Base-by-base conservation (phyloP, 768 basidiomycete species). In the Hypholoma sublateritium region DNA sequence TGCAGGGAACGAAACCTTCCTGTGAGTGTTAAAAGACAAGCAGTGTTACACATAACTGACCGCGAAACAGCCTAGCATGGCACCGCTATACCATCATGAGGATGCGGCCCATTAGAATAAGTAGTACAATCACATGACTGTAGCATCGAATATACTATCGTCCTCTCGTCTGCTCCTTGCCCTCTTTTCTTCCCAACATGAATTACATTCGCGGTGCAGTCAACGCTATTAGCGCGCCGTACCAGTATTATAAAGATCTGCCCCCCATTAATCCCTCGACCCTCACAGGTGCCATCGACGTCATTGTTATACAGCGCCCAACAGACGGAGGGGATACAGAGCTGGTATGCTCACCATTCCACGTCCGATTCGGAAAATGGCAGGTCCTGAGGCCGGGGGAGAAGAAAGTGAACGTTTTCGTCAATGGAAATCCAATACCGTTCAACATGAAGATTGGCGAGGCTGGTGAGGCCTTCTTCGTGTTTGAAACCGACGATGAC, bases 391-490 rank as follows among this genome's bases (percentile, higher is more conserved):
- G 94, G 50, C 95, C 97, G 34, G 86, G 85, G 22, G 97, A 98
- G 74, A 98, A 97, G 78, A 91, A 90, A 81, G 96, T 98, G 60
- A 91, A 87, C 59, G 84, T 98, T 34, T 83, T 84, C 50, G 87
- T 98, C 65, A 95, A 97, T 73, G 92, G 90, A 39, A 78, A 85
- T 63, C 80, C 82, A 43, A 89, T 95, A 55, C 96, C 96, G 0
- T 98, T 92, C 71, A 82, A 81, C 71, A 99, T 99, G 97, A 98
- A 99, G 79, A 94, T 98, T 59, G 95, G 95, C 39, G 97, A 98
- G 57, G 94, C 97, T 1, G 97, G 97, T 4, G 97, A 99, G 74
- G 97, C 95, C 0, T 99, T 98, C 80, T 98, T 98, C 67, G 90
- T 99, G 39, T 93, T 98, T 62, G 96, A 99, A 72, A 98, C 96